Evolutionary conservation across 176 grass and related monocot genomes (phyloP).

Genomic region (Urochloa ruziziensis): DNA sequence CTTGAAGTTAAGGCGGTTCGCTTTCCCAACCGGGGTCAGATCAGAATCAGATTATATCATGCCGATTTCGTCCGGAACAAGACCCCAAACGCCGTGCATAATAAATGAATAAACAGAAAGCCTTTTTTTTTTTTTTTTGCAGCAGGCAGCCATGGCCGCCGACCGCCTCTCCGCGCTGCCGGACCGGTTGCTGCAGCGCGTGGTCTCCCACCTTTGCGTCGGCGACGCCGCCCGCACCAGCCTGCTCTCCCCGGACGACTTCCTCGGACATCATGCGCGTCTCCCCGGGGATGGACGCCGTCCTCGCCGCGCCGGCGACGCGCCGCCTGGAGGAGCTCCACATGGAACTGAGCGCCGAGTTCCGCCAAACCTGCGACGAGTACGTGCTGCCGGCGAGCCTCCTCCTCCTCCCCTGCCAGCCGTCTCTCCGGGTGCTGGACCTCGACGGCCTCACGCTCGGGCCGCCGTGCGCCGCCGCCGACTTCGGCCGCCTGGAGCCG

Average conservation of each 20-base stretch:
- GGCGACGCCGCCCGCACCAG: no score
- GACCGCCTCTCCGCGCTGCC: no score
- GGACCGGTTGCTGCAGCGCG: no score
- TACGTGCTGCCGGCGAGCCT: background rate
- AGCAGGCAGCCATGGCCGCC: no score
- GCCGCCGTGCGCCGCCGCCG: background rate
- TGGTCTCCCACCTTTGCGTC: no score
- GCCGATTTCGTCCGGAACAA: no score
- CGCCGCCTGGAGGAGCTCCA: background rate
- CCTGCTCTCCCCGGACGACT: background rate
- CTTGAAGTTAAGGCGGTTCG: no score
- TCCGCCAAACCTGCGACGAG: background rate
- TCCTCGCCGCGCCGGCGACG: background rate
- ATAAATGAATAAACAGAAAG: no score
- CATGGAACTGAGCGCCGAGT: rapidly evolving
- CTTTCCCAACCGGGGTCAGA: no score
- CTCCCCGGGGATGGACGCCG: background rate
- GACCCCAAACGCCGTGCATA: no score
- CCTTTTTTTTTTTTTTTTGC: no score
- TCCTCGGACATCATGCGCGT: background rate
- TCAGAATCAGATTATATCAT: no score
- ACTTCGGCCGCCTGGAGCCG: background rate
- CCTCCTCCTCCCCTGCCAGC: background rate
- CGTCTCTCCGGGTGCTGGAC: background rate
- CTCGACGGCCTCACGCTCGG: background rate